Evolutionary conservation across 345 rosid species (phyloP).

Genomic region (Linum usitatissimum): DNA sequence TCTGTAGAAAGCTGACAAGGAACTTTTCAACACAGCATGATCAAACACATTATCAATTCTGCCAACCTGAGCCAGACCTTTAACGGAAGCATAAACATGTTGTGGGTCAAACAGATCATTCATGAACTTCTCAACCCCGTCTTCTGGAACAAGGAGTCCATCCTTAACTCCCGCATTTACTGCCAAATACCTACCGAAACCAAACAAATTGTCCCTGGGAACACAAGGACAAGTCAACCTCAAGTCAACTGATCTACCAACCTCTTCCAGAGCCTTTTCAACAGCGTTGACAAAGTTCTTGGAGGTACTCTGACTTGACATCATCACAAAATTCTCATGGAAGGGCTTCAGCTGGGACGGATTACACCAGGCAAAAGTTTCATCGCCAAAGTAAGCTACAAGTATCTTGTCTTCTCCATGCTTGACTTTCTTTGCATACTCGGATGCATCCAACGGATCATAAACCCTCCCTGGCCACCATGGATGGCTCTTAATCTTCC

Average conservation of each 20-base stretch:
- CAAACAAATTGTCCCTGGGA: constrained; percentile 21
- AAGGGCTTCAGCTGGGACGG: constrained; percentile 76
- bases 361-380: constrained; percentile 85
- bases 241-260: constrained; percentile 52
- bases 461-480: constrained; percentile 99
- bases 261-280: constrained; percentile 44
- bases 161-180: constrained; percentile 60
- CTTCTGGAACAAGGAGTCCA: constrained; percentile 52
- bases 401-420: constrained; percentile 46
- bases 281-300: constrained; percentile 44
- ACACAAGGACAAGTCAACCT: constrained; percentile 53
- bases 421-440: constrained; percentile 43
- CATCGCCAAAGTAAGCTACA: constrained; percentile 80
- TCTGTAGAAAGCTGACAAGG: constrained; percentile 59
- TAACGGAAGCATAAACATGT: constrained; percentile 40
- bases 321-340: constrained; percentile 48
- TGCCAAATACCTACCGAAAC: constrained; percentile 29
- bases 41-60: constrained; percentile 35
- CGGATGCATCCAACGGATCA: constrained; percentile 64
- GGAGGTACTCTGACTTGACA: constrained; percentile 45
- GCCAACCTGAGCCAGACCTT: constrained; percentile 29
- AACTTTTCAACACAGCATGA: constrained; percentile 39
- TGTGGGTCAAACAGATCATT: constrained; percentile 34
- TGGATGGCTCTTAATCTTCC: constrained; percentile 79
- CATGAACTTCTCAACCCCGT: constrained; percentile 40